These are phyloP conservation scores for Royoungia palumana DNA, from an alignment of 768 basidiomycete genomes.

Conservation along the genomic window DNA sequence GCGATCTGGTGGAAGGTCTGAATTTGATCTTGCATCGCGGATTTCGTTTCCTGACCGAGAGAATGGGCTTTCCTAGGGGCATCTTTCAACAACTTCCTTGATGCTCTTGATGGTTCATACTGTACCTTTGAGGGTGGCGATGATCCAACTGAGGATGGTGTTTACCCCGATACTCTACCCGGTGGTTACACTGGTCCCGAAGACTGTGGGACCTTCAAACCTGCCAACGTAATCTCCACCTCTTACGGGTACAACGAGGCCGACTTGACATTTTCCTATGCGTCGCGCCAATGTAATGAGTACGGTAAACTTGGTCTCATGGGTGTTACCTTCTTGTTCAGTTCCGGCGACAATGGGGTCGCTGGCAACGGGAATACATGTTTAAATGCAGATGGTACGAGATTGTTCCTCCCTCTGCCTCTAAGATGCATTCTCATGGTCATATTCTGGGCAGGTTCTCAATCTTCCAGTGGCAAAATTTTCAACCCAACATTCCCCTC, in stretches of 20 bases:
- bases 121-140: slow-evolving; percentile 48
- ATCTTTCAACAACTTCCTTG: slow-evolving; percentile 43
- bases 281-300: slow-evolving; percentile 43
- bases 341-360: slow-evolving; percentile 40
- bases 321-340: slow-evolving; percentile 45
- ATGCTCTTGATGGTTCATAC: slow-evolving; percentile 41
- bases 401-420: not conserved
- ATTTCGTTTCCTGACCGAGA: slow-evolving; percentile 4
- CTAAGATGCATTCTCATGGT: not conserved
- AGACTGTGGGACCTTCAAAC: slow-evolving; percentile 36
- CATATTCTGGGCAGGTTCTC: slow-evolving; percentile 9
- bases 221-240: slow-evolving; percentile 42
- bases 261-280: slow-evolving; percentile 33
- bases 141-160: slow-evolving; percentile 35
- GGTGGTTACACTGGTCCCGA: slow-evolving; percentile 39
- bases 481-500: slow-evolving; percentile 55
- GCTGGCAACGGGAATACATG: slow-evolving; percentile 36
- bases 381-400: slow-evolving; percentile 40
- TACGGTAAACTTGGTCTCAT: slow-evolving; percentile 49
- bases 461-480: slow-evolving; percentile 46
- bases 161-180: slow-evolving; percentile 40
- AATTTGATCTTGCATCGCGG: not conserved
- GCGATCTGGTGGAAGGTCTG: slow-evolving; percentile 36
- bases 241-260: slow-evolving; percentile 41
- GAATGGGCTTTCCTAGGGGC: slow-evolving; percentile 28